phyloP scores from a whole-genome alignment of 306 rosid species.

The Spatholobus suberectus region DNA sequence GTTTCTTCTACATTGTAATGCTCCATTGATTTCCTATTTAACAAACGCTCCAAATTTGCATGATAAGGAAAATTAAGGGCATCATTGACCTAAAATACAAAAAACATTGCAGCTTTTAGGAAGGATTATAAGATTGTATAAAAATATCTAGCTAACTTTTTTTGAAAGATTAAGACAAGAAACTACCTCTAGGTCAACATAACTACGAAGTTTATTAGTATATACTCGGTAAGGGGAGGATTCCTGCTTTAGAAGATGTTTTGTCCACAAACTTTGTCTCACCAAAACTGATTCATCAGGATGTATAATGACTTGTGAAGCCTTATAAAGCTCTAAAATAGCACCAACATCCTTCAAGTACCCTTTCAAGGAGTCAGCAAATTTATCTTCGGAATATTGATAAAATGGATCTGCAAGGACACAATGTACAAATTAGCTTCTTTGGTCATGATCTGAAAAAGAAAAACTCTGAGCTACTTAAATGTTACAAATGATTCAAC shows the following conservation, averaged over 20 bases:
- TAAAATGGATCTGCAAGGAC: slow-evolving; percentile 67
- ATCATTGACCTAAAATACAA: slow-evolving; percentile 57
- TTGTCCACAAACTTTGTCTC: slow-evolving; percentile 63
- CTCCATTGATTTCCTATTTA: slow-evolving; percentile 66
- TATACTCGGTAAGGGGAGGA: slow-evolving; percentile 27
- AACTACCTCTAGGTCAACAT: slow-evolving; percentile 67
- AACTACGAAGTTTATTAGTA: slow-evolving; percentile 38
- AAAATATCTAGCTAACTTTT: not conserved
- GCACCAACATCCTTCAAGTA: slow-evolving; percentile 70
- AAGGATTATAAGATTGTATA: slow-evolving; percentile 9
- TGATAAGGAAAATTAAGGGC: slow-evolving; percentile 64
- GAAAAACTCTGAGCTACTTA: not conserved
- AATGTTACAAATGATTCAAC: slow-evolving; percentile 35
- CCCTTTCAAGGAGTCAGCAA: slow-evolving; percentile 72
- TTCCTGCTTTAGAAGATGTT: slow-evolving; percentile 58
- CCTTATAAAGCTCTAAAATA: slow-evolving; percentile 70
- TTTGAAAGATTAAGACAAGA: slow-evolving; percentile 3
- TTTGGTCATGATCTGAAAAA: not conserved
- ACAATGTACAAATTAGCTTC: slow-evolving; percentile 14
- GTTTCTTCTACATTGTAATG: slow-evolving; percentile 57
- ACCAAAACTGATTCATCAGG: slow-evolving; percentile 70
- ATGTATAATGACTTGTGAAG: slow-evolving; percentile 68
- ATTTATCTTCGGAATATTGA: slow-evolving; percentile 65
- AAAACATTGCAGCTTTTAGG: slow-evolving; percentile 26
- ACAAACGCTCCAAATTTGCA: slow-evolving; percentile 67